These are phyloP conservation scores for Lichtheimia corymbifera DNA, from an alignment of 371 early-diverging fungal genomes.

Conservation along the genomic window DNA sequence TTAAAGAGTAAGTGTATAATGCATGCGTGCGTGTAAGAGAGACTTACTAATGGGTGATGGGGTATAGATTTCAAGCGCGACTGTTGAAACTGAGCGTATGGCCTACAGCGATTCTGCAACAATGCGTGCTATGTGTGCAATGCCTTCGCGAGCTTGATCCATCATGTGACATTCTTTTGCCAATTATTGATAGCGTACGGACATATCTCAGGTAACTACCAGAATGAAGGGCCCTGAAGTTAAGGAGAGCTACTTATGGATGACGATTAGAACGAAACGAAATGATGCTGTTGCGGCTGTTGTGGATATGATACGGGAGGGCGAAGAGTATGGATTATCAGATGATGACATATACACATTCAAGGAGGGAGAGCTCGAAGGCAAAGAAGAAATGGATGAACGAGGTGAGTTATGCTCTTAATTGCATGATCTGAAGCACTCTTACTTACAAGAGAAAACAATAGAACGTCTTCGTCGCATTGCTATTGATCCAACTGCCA, in stretches of 20 bases:
- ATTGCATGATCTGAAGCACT: too few relatives aligned
- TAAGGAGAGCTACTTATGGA: background rate
- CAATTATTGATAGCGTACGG: constrained; percentile 26
- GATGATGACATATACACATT: constrained; percentile 27
- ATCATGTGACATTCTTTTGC: constrained; percentile 27
- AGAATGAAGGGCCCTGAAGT: background rate
- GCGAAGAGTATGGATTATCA: constrained; percentile 16
- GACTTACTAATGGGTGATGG: background rate
- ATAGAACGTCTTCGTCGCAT: constrained; percentile 8
- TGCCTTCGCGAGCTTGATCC: constrained; percentile 36
- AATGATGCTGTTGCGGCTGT: constrained; percentile 29
- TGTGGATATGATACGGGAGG: constrained; percentile 27
- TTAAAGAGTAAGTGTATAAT: constrained; percentile 29
- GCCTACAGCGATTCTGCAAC: constrained; percentile 32
- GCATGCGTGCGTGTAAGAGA: too few relatives aligned
- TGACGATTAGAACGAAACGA: constrained; percentile 19
- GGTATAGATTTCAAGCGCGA: constrained; percentile 25
- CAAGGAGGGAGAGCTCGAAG: constrained; percentile 21
- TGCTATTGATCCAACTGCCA: constrained; percentile 30
- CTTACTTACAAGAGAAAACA: too few relatives aligned
- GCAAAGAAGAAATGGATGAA: constrained; percentile 20
- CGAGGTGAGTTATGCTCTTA: constrained; percentile 13
- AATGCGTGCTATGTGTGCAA: constrained; percentile 33
- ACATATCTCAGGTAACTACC: constrained; percentile 27
- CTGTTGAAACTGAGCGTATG: constrained; percentile 40